Evolutionary conservation across 805 yeast genomes (phyloP), one percentile per base, ranked within the genome.

Genomic region (Suhomyces pyralidae): DNA sequence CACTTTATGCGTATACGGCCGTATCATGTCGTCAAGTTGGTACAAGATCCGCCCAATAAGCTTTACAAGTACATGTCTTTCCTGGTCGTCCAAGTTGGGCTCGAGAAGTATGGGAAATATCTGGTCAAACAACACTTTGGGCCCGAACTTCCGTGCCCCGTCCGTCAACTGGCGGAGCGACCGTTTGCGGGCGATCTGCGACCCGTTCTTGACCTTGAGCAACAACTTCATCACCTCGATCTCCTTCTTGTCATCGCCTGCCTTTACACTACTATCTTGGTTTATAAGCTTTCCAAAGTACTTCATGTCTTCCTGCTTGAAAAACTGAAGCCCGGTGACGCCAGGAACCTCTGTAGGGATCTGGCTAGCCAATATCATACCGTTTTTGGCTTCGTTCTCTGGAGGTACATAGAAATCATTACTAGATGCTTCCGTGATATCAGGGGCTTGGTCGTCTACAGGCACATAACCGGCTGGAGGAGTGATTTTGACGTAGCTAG

Each of bases 51-150:
- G 73, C 36, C 85, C 90, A 12, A 88, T 70, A 7, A 89, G 81
- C 65, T 91, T 92, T 12, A 90, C 87, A 51, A 93, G 72, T 10
- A 90, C 66, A 70, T 90, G 96, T 15, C 96, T 78, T 66, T 93
- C 97, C 57, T 84, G 88, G 46, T 88, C 94, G 57, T 85, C 93
- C 25, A 91, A 68, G 3, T 81, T 67, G 40, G 83, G 83, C 55
- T 90, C 97, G 63, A 86, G 71, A 43, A 92, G 69, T 24, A 93
- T 68, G 0, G 97, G 96, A 14, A 92, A 71, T n/a, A 90, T 76
- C 54, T 82, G 84, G 52, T 82, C 80, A 60, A 92, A 85, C 14
- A 92, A 66, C 0, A 83, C 62, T 46, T 81, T 79, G 0, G 97
- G 86, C 0, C 97, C 97, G 59, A 84, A 81, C 12, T 69, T 72